Evolutionary conservation across 2,329 filamentous ascomycete species (phyloP).

Genomic region (Aspergillus clavatus): DNA sequence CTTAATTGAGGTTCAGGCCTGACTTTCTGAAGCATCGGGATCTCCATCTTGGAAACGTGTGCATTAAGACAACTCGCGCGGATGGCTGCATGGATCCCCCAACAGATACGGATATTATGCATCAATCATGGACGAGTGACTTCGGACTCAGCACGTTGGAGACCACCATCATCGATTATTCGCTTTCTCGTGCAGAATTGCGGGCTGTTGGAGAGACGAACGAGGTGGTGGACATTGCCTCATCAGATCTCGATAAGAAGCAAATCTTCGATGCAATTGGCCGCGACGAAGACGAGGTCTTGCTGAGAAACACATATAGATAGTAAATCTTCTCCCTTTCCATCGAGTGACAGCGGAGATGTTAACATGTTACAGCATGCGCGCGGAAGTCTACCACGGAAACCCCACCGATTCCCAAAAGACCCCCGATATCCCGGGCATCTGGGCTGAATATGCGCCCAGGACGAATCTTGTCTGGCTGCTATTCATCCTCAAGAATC

Average conservation of each 20-base stretch:
- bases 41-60: conserved; percentile 63
- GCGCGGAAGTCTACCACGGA: conserved; percentile 39
- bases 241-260: conserved; percentile 41
- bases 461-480: conserved; percentile 61
- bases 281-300: conserved; percentile 37
- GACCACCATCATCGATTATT: conserved; percentile 65
- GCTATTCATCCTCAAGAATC: conserved; percentile 55
- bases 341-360: conserved; percentile 2
- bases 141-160: conserved; percentile 53
- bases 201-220: conserved; percentile 19
- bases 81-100: conserved; percentile 31
- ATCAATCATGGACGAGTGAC: conserved; percentile 33
- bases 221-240: conserved; percentile 31
- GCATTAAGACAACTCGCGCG: conserved; percentile 43
- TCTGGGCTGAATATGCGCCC: conserved; percentile 55
- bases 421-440: conserved; percentile 29
- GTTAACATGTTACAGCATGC: conserved; percentile 30
- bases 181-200: conserved; percentile 58
- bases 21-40: conserved; percentile 51
- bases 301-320: conserved; percentile 41
- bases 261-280: conserved; percentile 41
- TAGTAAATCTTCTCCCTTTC: conserved; percentile 23
- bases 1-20: background rate
- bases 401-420: conserved; percentile 40
- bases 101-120: conserved; percentile 26